Base-by-base conservation (phyloP, 1,139 yeast genomes). In the Suhomyces coccinellae region DNA sequence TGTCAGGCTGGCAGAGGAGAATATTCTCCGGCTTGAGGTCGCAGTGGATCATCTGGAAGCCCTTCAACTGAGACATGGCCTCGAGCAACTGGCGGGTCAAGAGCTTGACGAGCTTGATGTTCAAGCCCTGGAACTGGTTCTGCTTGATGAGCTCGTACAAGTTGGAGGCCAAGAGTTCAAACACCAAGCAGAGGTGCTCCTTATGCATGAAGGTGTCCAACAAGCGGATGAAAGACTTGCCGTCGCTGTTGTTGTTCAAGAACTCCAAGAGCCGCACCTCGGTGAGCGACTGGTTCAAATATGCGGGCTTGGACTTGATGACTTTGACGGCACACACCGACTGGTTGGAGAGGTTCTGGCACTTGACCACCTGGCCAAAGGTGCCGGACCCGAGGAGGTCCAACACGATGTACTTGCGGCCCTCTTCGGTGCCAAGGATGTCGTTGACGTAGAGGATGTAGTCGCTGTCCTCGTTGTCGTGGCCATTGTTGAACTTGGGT, bases 1-100 rank as follows among this genome's bases (percentile, higher is more conserved):
- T 81, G 62, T 90, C 97, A 1, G 93, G 83, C 44, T 85, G 82
- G 45, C 87, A 82, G 33, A 95, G 70, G 41, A 95, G 68, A 39
- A 95, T 88, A 63, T 95, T 95, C 58, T 95, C 99, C 0, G 99
- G 99, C 62, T 95, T 95, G 59, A 93, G 71, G 66, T 93, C 99
- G 68, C 99, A 93, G 63, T 93, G 99, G 37, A 93, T 90, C 59
- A 93, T 77, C 55, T 88, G 87, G 47, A 88, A 83, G 41, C 84
- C 86, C 59, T 93, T 93, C 52, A 93, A 73, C 29, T 87, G 86
- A 39, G 86, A 77, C 59, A 93, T 69, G 0, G 97, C 81, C 55
- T 88, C 95, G 45, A 95, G 69, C 40, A 93, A 69, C 65, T 95
- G 99, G 47, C 75, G 80, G 0, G 96, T 78, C 54, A 93, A 83